Evolutionary conservation across 306 rosid genomes (phyloP), one percentile per base, ranked within the genome.

Genomic region (Casuarina glauca): DNA sequence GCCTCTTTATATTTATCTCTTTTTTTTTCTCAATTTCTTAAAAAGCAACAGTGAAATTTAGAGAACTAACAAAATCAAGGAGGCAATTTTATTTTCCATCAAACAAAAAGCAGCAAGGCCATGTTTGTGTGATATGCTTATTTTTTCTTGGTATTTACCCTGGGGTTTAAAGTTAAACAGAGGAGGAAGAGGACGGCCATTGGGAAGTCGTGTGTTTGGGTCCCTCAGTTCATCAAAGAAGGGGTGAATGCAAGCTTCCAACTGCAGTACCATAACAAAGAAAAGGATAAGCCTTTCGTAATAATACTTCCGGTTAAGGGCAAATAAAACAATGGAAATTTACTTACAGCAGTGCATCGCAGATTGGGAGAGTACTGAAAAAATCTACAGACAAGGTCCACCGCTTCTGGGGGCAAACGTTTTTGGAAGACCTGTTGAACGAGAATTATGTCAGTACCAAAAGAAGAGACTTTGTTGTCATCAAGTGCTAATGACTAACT

Each of bases 221-320:
- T 95, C 98, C 87, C 99, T 91, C 81, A 95, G 77, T 83, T 95
- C 99, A 84, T 95, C 99, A 72, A 95, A 95, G 97, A 95, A 95
- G 12, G 99, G 98, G 75, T 95, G 99, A 86, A 95, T 79, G 85
- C 99, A 95, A 82, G 99, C 99, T 86, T 95, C 99, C 92, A 95
- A 77, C 99, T 95, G 89, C 80, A 80, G 62, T 69, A 75, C 17
- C 78, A 78, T 4, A 42, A 48, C n/a, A 48, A 64, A 61, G 49
- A 60, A 79, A 9, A 1, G 32, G 76, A 35, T 35, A 69, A 38
- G 9, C 16, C 6, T 36, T 26, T 26, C 32, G 32, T 42, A 70
- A 10, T 70, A 48, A 10, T 46, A 19, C 36, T 49, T 13, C 42
- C 5, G n/a, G n/a, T n/a, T 57, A 49, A n/a, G 45, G 60, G 61